A percentile compares a stretch with the other conserved stretches of the same genome.
phyloP scores from a whole-genome alignment of 2,329 filamentous ascomycete species.

The Tolypocladium paradoxum region DNA sequence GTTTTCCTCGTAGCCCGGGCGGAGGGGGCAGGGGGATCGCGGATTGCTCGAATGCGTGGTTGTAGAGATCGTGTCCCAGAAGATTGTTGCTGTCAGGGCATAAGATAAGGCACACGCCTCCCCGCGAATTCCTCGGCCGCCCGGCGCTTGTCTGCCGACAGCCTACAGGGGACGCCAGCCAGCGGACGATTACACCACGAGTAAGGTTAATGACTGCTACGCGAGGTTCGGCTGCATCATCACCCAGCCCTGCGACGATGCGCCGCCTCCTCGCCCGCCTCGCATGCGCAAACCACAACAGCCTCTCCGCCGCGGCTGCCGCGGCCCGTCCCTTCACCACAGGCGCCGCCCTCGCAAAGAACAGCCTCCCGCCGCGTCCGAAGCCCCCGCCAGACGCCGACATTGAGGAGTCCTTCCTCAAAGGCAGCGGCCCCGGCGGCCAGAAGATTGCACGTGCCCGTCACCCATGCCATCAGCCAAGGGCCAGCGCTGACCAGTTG shows the following conservation, averaged over 20 bases:
- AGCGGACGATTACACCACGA: background rate
- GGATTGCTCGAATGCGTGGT: background rate
- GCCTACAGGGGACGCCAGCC: background rate
- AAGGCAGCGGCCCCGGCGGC: slow-evolving; percentile 83
- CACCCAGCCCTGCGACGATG: background rate
- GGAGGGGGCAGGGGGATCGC: background rate
- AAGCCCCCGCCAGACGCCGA: slow-evolving; percentile 64
- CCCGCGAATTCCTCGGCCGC: background rate
- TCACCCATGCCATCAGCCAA: background rate
- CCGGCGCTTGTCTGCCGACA: background rate
- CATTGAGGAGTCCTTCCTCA: slow-evolving; percentile 76
- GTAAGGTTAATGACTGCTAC: too few species aligned
- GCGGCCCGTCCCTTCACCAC: slow-evolving; percentile 18
- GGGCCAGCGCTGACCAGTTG: background rate
- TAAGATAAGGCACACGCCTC: background rate
- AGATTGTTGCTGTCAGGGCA: background rate
- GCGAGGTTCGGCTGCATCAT: background rate
- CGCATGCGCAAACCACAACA: background rate
- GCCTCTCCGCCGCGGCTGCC: background rate
- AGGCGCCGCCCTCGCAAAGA: slow-evolving; percentile 22
- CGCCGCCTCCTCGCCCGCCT: background rate
- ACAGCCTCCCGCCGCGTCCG: slow-evolving; percentile 63
- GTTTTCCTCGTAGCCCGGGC: background rate
- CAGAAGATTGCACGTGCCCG: slow-evolving; percentile 68
- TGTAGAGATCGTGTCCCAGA: background rate